Base-by-base conservation (phyloP, 495 filamentous ascomycete genomes). In the Aspergillus avenaceus region DNA sequence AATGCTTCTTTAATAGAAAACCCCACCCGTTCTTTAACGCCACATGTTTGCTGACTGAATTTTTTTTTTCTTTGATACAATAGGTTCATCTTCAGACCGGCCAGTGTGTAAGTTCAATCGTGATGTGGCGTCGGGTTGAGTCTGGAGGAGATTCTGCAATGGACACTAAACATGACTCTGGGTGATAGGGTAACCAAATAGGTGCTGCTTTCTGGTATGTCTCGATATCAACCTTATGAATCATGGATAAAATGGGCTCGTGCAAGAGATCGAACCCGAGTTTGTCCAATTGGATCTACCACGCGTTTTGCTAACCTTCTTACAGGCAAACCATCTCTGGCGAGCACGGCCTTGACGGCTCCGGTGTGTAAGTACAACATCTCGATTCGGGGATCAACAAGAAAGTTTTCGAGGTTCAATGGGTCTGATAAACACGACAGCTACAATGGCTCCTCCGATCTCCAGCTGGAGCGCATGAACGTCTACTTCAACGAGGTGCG, bases 401-500 rank as follows among this genome's bases (percentile, higher is more conserved):
- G 43, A 60, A 53, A 65, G 40, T 13, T 18, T 4, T 40, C 34
- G 31, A 18, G 40, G 28, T 31, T 41, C 23, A 13, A 28, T 58
- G 41, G 32, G 38, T 63, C 64, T 70, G 54, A 69, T 69, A 37
- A 59, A 56, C 49, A 58, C 38, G 22, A 50, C 60, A 97, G 92
- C 50, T 97, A 97, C 83, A 92, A 91, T 74, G 93, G 95, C 63
- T 87, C 89, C 56, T 97, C 92, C 45, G 93, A 97, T 75, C 91
- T 99, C 69, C 93, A 99, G 81, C 81, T 97, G 53, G 93, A 99
- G 86, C 92, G 93, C 66, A 96, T 99, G 92, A 99, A 91, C 78
- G 93, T 99, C 73, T 99, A 99, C 85, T 99, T 99, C 84, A 99
- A 97, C 79, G 90, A 97, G 87, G 92, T 96, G 71, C 48, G 78